Conservation (phyloP, 163 green algal genomes). For the Chlamydomonas reinhardtii region DNA sequence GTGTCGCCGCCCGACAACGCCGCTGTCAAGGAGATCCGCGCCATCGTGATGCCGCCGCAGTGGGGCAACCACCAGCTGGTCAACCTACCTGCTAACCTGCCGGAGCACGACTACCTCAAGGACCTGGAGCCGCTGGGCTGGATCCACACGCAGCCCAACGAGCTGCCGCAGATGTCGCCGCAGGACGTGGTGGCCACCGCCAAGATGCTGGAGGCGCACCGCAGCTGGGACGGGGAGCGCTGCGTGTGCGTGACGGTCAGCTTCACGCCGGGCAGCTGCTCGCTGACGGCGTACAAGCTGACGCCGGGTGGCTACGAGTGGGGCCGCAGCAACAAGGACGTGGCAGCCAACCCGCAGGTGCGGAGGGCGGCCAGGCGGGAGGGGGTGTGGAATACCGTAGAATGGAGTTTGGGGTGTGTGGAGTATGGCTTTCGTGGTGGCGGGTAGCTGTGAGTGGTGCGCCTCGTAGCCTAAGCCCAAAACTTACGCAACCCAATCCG, state of each 20-base stretch:
- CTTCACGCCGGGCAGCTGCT: conserved; percentile 97
- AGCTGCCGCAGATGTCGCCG: conserved; percentile 93
- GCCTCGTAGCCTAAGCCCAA: too few species aligned
- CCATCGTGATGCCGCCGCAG: conserved; percentile 97
- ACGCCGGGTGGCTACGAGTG: conserved; percentile 98
- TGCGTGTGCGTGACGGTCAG: conserved; percentile 94
- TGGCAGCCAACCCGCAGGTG: conserved; percentile 82
- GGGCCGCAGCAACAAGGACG: conserved; percentile 94
- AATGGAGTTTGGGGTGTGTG: too few species aligned
- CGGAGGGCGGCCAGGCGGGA: neutral
- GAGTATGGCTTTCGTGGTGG: too few species aligned
- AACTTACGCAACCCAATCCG: too few species aligned
- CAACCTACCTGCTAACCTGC: conserved; percentile 88
- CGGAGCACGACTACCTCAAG: conserved; percentile 97
- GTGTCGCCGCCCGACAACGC: conserved; percentile 96
- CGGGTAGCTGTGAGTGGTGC: too few species aligned
- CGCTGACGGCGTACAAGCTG: conserved; percentile 98
- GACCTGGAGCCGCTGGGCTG: conserved; percentile 99
- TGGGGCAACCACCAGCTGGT: conserved; percentile 96
- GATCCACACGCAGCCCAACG: conserved; percentile 99
- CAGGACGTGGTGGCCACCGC: conserved; percentile 85
- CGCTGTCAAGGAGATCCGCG: conserved; percentile 79
- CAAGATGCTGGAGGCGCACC: conserved; percentile 95
- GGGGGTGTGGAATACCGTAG: too few species aligned
- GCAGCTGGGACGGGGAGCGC: conserved; percentile 97